Evolutionary conservation across 2,329 filamentous ascomycete species (phyloP), one percentile per base, ranked within the genome.

Genomic region (Sordariomycetes sp.): DNA sequence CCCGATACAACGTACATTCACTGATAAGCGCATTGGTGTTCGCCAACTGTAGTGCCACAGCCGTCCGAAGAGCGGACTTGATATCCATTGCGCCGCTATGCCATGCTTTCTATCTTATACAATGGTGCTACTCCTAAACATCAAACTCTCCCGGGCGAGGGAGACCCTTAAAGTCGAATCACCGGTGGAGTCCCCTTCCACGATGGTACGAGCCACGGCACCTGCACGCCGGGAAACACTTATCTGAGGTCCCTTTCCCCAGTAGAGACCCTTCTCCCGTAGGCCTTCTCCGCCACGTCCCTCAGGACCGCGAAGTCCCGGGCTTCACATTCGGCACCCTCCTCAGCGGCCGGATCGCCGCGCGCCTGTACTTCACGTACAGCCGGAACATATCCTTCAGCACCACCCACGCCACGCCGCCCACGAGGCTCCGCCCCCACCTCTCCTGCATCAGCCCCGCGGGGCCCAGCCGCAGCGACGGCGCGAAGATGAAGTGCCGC

Each of bases 351-450:
- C 82, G 76, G 37, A 82, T 77, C 64, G 80, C 76, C 14, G 82
- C 83, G 61, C 77, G 78, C 61, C 82, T 76, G 68, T 84, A 85
- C 71, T 87, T 87, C 62, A 79, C 77, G 66, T 85, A 88, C 25
- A 88, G 70, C 59, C 75, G 73, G 55, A 86, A 72, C 2, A 75
- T 76, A 64, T 88, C 85, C 70, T 93, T 94, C 57, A 96, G 71
- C 11, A 96, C 85, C 18, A 97, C 86, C 65, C 93, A 96, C 22
- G 96, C 73, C 68, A 90, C 94, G 0, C 94, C 94, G 1, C 94
- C 94, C 1, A 94, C 80, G 2, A 99, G 76, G 66, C 89, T 97
- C 59, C 94, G 80, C 1, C 91, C 94, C 90, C 94, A 97, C 60
- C 86, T 84, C 64, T 88, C 83, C 67, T 94, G 89, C 35, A 99